phyloP scores from a whole-genome alignment of 352 stramenopile genomes.

The Globisporangium parvum region DNA sequence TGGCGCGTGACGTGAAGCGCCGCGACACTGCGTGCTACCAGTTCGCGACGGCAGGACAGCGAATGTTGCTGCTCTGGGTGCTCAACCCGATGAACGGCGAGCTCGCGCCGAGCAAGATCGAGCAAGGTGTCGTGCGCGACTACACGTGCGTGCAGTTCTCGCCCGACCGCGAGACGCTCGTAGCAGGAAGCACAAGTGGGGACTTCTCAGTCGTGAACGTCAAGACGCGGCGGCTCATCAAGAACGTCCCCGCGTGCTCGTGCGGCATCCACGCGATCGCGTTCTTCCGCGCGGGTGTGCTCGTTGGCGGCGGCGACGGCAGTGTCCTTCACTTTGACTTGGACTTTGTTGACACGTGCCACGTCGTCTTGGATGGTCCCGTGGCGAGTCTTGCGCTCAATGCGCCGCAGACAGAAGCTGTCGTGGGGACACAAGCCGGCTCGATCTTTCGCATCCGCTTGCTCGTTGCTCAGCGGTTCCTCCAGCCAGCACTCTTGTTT shows the following conservation, averaged over 20 bases:
- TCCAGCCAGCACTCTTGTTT: conserved; percentile 40
- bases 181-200: conserved; percentile 82
- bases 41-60: conserved; percentile 78
- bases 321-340: conserved; percentile 75
- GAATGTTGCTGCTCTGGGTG: conserved; percentile 78
- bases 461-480: conserved; percentile 13
- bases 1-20: conserved; percentile 88
- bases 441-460: conserved; percentile 66
- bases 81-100: conserved; percentile 84
- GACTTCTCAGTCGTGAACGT: conserved; percentile 83
- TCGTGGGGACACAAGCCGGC: conserved; percentile 74
- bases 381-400: conserved; percentile 55
- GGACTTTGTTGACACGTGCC: conserved; percentile 65
- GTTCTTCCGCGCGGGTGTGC: conserved; percentile 34
- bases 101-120: conserved; percentile 61
- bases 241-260: conserved; percentile 73
- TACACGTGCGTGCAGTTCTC: conserved; percentile 84
- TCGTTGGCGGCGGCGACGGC: conserved; percentile 85
- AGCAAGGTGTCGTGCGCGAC: conserved; percentile 70
- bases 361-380: conserved; percentile 62
- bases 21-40: conserved; percentile 85
- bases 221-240: conserved; percentile 59
- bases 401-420: conserved; percentile 46
- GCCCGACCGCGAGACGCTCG: conserved; percentile 71
- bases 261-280: conserved; percentile 68